Conservation (phyloP, 108 stramenopile genomes). For the Thalassiosira profunda region DNA sequence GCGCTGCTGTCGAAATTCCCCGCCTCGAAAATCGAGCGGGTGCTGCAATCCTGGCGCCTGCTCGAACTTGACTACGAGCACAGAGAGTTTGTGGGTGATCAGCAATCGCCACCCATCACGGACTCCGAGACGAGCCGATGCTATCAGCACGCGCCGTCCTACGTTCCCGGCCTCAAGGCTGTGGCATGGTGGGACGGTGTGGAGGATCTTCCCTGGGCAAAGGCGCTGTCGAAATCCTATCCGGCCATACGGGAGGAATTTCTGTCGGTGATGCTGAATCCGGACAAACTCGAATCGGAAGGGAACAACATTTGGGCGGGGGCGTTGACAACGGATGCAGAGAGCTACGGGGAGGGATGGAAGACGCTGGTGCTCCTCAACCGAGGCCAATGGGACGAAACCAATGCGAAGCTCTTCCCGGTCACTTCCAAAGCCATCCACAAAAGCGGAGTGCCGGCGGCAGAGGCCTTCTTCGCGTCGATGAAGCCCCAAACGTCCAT, state of each 20-base stretch:
- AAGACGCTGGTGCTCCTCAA: conserved; percentile 91
- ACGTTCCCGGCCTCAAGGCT: conserved; percentile 74
- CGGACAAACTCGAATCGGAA: conserved; percentile 60
- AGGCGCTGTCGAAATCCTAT: conserved; percentile 60
- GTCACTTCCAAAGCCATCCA: conserved; percentile 70
- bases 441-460: conserved; percentile 73
- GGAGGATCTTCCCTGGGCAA: conserved; percentile 63
- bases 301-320: conserved; percentile 92
- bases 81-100: conserved; percentile 65
- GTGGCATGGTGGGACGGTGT: conserved; percentile 72
- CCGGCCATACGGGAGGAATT: conserved; percentile 83
- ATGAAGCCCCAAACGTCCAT: conserved; percentile 76
- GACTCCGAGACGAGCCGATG: conserved; percentile 46
- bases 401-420: conserved; percentile 84
- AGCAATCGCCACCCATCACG: conserved; percentile 37
- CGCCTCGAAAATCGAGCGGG: conserved; percentile 53
- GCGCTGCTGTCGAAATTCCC: conserved; percentile 59
- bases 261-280: conserved; percentile 49
- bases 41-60: conserved; percentile 75
- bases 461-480: conserved; percentile 93
- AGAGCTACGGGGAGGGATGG: conserved; percentile 88
- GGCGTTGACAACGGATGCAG: conserved; percentile 80
- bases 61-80: conserved; percentile 76
- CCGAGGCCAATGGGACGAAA: conserved; percentile 91
- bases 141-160: conserved; percentile 82